Percentiles rank a stretch among this genome's conserved stretches.
These are phyloP conservation scores for Aspergillus pseudoterreus DNA, from an alignment of 2,329 filamentous ascomycete genomes.

Conservation along the genomic window DNA sequence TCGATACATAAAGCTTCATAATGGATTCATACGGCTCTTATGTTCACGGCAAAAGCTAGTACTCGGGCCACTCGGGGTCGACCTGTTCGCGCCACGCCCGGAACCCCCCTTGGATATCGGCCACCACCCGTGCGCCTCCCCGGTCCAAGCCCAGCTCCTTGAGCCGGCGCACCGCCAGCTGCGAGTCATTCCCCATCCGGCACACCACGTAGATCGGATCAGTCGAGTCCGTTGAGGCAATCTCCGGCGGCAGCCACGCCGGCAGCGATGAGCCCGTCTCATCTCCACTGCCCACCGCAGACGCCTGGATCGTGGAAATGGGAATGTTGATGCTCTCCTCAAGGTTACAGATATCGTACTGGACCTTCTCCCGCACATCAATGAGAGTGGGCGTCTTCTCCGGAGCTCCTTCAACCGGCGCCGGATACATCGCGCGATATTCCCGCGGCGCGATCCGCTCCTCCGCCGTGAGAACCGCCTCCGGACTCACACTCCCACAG, in stretches of 20 bases:
- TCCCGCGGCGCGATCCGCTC: conserved; percentile 66
- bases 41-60: conserved; percentile 17
- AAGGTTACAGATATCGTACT: conserved; percentile 77
- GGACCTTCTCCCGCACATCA: conserved; percentile 80
- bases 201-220: conserved; percentile 44
- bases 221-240: conserved; percentile 19
- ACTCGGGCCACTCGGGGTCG: conserved; percentile 41
- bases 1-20: no score
- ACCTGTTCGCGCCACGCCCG: conserved; percentile 42
- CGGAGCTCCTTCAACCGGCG: conserved; percentile 1
- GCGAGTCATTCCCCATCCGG: conserved; percentile 49
- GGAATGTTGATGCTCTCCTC: conserved; percentile 65
- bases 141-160: conserved; percentile 37
- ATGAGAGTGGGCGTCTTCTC: conserved; percentile 57
- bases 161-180: conserved; percentile 41
- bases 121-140: conserved; percentile 31
- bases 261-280: conserved; percentile 11
- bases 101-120: conserved; percentile 42
- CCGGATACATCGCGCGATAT: conserved; percentile 44
- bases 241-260: conserved; percentile 25
- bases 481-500: conserved; percentile 62
- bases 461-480: conserved; percentile 55
- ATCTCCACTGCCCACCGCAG: conserved; percentile 4
- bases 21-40: neutral
- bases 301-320: conserved; percentile 39